These are phyloP conservation scores for Eucalyptus erythrocorys DNA, from an alignment of 345 rosid genomes.

Conservation along the genomic window DNA sequence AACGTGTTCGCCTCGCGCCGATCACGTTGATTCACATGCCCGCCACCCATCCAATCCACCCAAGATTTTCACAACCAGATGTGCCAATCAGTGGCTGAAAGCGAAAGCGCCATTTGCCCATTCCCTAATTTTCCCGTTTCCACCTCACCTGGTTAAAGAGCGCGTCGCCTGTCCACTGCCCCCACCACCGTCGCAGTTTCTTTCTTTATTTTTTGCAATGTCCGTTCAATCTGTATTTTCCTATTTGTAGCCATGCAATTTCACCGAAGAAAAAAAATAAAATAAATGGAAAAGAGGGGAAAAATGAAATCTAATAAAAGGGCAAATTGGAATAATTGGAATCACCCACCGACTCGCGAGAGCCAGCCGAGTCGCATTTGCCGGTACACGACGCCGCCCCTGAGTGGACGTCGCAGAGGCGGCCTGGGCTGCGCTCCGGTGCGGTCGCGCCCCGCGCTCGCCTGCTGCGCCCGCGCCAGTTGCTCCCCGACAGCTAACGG, in stretches of 20 bases:
- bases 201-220: neutral
- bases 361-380: neutral
- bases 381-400: neutral
- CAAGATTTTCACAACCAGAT: neutral
- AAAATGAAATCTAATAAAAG: neutral
- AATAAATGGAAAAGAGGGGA: neutral
- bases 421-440: neutral
- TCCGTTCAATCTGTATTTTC: neutral
- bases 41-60: neutral
- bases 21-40: neutral
- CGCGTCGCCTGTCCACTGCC: neutral
- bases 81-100: neutral
- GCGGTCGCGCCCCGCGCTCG: neutral
- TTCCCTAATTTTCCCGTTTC: neutral
- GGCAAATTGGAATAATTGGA: neutral
- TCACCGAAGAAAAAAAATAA: neutral
- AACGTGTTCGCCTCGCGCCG: neutral
- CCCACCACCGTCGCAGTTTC: neutral
- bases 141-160: neutral
- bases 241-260: neutral
- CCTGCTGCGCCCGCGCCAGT: no score
- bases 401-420: neutral
- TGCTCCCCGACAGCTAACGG: neutral
- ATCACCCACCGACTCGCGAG: neutral
- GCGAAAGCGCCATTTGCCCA: neutral